Evolutionary conservation across 2,329 filamentous ascomycete genomes (phyloP).

Genomic region (Pseudogymnoascus sp.): DNA sequence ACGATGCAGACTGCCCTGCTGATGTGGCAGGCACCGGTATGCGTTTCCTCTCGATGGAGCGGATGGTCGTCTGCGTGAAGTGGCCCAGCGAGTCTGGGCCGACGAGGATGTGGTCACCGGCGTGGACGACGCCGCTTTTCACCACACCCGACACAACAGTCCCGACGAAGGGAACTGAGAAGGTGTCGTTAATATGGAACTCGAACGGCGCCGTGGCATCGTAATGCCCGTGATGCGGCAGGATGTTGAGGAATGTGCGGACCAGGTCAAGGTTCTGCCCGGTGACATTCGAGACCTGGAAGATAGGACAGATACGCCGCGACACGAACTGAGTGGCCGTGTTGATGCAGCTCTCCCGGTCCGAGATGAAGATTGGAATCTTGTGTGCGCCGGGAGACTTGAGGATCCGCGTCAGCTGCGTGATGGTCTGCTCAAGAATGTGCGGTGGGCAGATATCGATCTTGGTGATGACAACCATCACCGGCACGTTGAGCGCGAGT

Average conservation of each 20-base stretch:
- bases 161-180: conserved; percentile 93
- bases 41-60: conserved; percentile 90
- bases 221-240: conserved; percentile 91
- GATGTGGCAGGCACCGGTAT: conserved; percentile 81
- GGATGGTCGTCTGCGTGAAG: conserved; percentile 77
- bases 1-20: conserved; percentile 86
- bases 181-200: conserved; percentile 94
- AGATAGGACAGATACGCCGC: conserved; percentile 90
- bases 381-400: conserved; percentile 91
- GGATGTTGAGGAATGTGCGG: conserved; percentile 85
- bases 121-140: conserved; percentile 77
- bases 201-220: conserved; percentile 83
- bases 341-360: conserved; percentile 83
- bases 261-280: conserved; percentile 86
- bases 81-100: conserved; percentile 87
- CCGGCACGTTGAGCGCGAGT: conserved; percentile 86
- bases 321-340: conserved; percentile 95
- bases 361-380: conserved; percentile 92
- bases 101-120: conserved; percentile 81
- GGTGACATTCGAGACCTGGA: conserved; percentile 97
- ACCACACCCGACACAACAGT: conserved; percentile 94
- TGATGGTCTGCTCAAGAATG: conserved; percentile 87
- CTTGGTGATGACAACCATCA: conserved; percentile 97
- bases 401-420: conserved; percentile 83
- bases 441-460: conserved; percentile 97